Conservation (phyloP, 1,139 yeast genomes). For the Entelexis sorbosivorans region DNA sequence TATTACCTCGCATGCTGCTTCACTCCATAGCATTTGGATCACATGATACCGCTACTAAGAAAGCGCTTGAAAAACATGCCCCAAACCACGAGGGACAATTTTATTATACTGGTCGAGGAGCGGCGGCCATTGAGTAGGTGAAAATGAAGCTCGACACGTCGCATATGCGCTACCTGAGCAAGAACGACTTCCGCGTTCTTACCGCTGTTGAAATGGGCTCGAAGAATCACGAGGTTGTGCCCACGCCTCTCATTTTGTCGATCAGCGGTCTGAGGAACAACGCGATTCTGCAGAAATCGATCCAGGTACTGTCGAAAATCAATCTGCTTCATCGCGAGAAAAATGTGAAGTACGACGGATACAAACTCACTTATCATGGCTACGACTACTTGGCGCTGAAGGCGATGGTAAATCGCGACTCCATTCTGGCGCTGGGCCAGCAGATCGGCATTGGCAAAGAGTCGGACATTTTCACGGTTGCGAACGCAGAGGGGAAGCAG, state of each 20-base stretch:
- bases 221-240: constrained; percentile 87
- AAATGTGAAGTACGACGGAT: constrained; percentile 80
- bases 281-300: constrained; percentile 66
- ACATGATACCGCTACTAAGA: too few relatives aligned
- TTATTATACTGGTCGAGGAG: background rate
- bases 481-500: constrained; percentile 52
- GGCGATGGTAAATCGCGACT: constrained; percentile 59
- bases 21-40: too few relatives aligned
- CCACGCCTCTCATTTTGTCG: constrained; percentile 71
- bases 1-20: too few relatives aligned
- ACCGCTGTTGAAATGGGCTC: constrained; percentile 82
- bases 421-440: constrained; percentile 68
- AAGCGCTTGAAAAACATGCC: background rate
- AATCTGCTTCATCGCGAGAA: constrained; percentile 65
- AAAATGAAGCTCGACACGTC: constrained; percentile 81
- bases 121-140: background rate
- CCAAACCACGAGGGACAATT: background rate
- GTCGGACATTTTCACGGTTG: constrained; percentile 85
- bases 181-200: constrained; percentile 81
- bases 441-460: constrained; percentile 96
- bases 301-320: constrained; percentile 77
- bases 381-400: constrained; percentile 84
- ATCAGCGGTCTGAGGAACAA: constrained; percentile 68
- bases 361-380: constrained; percentile 76
- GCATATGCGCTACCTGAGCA: constrained; percentile 83